Percentiles rank a stretch among this genome's conserved stretches.
phyloP scores from a whole-genome alignment of 176 grass and related monocot genomes.

The Oryza meyeriana region DNA sequence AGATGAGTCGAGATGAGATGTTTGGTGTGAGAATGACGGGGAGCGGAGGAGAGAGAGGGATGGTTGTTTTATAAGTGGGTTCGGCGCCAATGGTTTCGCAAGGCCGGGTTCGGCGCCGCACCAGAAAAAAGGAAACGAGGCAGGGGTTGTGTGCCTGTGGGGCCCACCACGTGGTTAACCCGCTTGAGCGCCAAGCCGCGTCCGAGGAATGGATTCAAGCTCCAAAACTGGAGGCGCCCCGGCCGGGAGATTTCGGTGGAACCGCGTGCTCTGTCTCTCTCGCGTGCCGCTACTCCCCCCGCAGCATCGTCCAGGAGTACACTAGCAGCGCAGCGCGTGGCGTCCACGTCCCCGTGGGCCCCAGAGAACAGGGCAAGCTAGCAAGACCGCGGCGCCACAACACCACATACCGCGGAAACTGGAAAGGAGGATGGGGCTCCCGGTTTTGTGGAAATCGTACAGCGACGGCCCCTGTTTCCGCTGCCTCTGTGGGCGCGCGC shows the following conservation, averaged over 20 bases:
- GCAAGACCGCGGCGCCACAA: background rate
- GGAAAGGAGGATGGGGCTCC: conserved; percentile 15
- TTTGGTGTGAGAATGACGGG: background rate
- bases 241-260: background rate
- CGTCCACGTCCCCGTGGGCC: background rate
- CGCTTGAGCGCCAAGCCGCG: conserved; percentile 14
- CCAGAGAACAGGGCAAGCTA: background rate
- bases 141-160: background rate
- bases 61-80: conserved; percentile 7
- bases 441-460: conserved; percentile 57
- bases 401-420: background rate
- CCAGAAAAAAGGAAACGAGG: background rate
- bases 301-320: background rate
- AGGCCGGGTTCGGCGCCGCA: conserved; percentile 34
- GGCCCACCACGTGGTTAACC: background rate
- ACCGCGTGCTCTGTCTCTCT: background rate
- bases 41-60: background rate
- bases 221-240: conserved; percentile 18
- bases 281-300: background rate
- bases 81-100: conserved; percentile 39
- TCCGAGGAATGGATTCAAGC: conserved; percentile 4
- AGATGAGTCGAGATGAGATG: background rate
- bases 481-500: conserved; percentile 18
- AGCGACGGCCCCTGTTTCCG: conserved; percentile 32
- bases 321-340: conserved; percentile 27